Percentiles rank a stretch among this genome's conserved stretches.
Conservation (phyloP, 2,329 filamentous ascomycete species). For the Didymella glomerata region DNA sequence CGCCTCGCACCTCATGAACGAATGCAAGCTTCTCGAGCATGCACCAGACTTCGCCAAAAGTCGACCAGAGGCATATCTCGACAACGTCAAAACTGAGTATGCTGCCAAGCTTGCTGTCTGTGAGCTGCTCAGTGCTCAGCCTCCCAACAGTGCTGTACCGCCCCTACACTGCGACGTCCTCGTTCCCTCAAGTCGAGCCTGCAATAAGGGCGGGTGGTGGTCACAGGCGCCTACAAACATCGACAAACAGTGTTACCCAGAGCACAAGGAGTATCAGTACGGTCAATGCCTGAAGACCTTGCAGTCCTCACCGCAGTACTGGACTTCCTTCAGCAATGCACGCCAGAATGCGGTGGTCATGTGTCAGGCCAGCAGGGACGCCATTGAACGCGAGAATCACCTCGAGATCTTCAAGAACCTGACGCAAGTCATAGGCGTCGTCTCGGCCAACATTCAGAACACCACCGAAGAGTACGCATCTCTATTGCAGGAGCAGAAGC, state of each 20-base stretch:
- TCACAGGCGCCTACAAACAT: conserved; percentile 20
- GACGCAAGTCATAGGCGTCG: conserved; percentile 36
- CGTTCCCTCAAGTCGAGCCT: conserved; percentile 51
- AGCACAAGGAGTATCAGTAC: conserved; percentile 50
- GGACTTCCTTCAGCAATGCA: conserved; percentile 71
- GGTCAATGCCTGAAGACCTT: conserved; percentile 63
- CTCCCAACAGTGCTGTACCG: conserved; percentile 52
- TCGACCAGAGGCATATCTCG: conserved; percentile 43
- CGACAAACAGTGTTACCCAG: conserved; percentile 47
- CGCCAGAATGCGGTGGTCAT: conserved; percentile 68
- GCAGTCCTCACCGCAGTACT: conserved; percentile 64
- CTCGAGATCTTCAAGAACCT: conserved; percentile 47
- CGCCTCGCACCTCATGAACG: conserved; percentile 60
- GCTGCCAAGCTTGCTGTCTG: conserved; percentile 70
- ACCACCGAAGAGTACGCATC: conserved; percentile 37
- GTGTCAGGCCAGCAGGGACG: conserved; percentile 67
- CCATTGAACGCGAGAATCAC: conserved; percentile 63
- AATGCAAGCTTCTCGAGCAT: conserved; percentile 61
- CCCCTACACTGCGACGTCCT: conserved; percentile 63
- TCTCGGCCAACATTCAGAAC: conserved; percentile 34
- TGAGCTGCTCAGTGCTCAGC: conserved; percentile 62
- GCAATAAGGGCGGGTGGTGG: conserved; percentile 38
- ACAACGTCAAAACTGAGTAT: conserved; percentile 63
- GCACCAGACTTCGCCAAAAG: conserved; percentile 37
- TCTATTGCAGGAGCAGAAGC: conserved; percentile 34